These are phyloP conservation scores for Chalciporus chontae DNA, from an alignment of 768 basidiomycete species.

Conservation along the genomic window DNA sequence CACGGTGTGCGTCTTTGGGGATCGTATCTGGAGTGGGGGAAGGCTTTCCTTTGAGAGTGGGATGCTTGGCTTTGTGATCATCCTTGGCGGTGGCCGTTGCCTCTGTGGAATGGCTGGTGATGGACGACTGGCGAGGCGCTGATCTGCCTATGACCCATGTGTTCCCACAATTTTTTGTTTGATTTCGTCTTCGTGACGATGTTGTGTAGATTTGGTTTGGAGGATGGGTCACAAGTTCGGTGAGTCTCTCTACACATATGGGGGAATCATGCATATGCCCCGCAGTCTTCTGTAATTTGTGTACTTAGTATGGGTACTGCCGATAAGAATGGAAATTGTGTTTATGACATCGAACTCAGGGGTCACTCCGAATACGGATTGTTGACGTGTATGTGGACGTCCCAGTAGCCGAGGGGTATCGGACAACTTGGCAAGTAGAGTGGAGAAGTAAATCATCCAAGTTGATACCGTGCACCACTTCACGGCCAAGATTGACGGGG, in stretches of 20 bases:
- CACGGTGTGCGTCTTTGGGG: slow-evolving; percentile 22
- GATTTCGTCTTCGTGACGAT: slow-evolving; percentile 26
- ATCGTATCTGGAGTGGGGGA: slow-evolving; percentile 37
- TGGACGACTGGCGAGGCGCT: slow-evolving; percentile 26
- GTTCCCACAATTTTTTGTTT: slow-evolving; percentile 28
- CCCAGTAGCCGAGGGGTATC: not conserved
- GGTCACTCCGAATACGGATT: not conserved
- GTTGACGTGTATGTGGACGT: slow-evolving; percentile 25
- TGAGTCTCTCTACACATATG: too few species aligned
- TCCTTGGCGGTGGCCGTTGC: slow-evolving; percentile 10
- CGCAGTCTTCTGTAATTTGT: too few species aligned
- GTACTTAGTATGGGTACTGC: too few species aligned
- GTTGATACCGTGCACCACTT: slow-evolving; percentile 1
- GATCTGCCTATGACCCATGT: slow-evolving; percentile 28
- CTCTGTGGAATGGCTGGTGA: slow-evolving; percentile 19
- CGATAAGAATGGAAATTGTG: too few species aligned
- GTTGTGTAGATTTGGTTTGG: not conserved
- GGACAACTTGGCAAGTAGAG: too few species aligned
- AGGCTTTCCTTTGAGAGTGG: slow-evolving; percentile 42
- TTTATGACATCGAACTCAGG: too few species aligned
- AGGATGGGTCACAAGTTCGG: not conserved
- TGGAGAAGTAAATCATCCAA: not conserved
- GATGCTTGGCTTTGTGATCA: slow-evolving; percentile 15
- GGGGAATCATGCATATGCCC: too few species aligned
- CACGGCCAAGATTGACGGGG: slow-evolving; percentile 9